These are phyloP conservation scores for Tricholoma hemisulphureum DNA, from an alignment of 768 basidiomycete species.

Conservation along the genomic window DNA sequence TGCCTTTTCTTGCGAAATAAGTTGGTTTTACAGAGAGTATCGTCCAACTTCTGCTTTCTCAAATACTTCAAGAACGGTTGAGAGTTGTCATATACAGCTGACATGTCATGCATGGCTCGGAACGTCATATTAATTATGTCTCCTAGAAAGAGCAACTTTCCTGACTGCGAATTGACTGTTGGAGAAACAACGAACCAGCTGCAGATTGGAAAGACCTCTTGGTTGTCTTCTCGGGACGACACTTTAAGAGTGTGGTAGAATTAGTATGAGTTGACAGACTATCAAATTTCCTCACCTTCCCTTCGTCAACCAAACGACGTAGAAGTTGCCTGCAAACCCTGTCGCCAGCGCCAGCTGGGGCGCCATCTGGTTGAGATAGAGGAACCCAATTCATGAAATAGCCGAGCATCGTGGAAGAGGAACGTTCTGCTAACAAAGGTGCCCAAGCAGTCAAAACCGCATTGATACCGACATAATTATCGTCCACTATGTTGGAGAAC, in stretches of 20 bases:
- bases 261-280: too few species aligned
- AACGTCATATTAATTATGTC: too few species aligned
- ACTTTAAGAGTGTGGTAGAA: too few species aligned
- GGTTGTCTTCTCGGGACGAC: too few species aligned
- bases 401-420: constrained; percentile 30
- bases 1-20: constrained; percentile 25
- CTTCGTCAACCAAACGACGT: constrained; percentile 7
- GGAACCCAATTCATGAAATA: constrained; percentile 42
- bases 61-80: constrained; percentile 35
- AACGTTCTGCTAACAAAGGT: constrained; percentile 29
- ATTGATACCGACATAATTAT: constrained; percentile 33
- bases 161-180: too few species aligned
- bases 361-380: constrained; percentile 14
- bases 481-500: constrained; percentile 41
- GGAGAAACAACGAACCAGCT: too few species aligned
- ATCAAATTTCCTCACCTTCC: neutral
- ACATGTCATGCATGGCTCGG: too few species aligned
- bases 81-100: constrained; percentile 41
- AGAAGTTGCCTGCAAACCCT: neutral
- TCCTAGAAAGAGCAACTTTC: too few species aligned
- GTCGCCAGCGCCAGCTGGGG: neutral
- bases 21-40: constrained; percentile 21
- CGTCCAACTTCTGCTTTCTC: constrained; percentile 23
- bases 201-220: too few species aligned
- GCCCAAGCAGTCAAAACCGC: constrained; percentile 30